Conservation (phyloP, 2,329 filamentous ascomycete genomes). For the Botrytis sinoallii region DNA sequence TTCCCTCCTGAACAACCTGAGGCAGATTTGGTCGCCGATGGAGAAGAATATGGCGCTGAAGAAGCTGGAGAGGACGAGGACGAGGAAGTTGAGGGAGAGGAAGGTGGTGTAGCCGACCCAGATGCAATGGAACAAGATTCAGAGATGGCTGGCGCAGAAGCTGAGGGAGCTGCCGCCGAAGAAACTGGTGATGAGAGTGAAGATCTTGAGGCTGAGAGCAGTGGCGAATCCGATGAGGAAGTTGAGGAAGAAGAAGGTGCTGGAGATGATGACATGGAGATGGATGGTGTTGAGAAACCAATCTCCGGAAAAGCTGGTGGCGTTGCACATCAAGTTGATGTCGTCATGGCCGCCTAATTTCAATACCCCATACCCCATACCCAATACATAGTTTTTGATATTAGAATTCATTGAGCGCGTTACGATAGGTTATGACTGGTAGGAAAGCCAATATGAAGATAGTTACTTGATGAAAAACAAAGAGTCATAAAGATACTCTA, state of each 20-base stretch:
- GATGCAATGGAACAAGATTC: slow-evolving; percentile 59
- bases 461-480: slow-evolving; percentile 10
- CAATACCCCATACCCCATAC: slow-evolving; percentile 7
- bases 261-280: slow-evolving; percentile 49
- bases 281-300: slow-evolving; percentile 42
- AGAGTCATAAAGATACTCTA: background rate
- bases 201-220: slow-evolving; percentile 74
- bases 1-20: slow-evolving; percentile 97
- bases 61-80: slow-evolving; percentile 74
- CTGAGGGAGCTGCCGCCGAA: slow-evolving; percentile 51
- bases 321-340: slow-evolving; percentile 29
- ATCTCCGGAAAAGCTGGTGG: slow-evolving; percentile 21
- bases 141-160: slow-evolving; percentile 72
- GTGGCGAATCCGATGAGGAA: slow-evolving; percentile 54
- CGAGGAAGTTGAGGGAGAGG: slow-evolving; percentile 59
- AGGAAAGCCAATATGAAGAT: slow-evolving; percentile 4
- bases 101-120: slow-evolving; percentile 44
- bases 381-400: slow-evolving; percentile 14
- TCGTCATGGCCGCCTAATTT: slow-evolving; percentile 19
- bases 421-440: slow-evolving; percentile 12
- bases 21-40: slow-evolving; percentile 81
- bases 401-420: slow-evolving; percentile 10
- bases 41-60: slow-evolving; percentile 86
- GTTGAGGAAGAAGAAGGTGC: slow-evolving; percentile 43
- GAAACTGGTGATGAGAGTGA: slow-evolving; percentile 75